Percentiles rank a stretch among this genome's conserved stretches.
Conservation (phyloP, 2,329 filamentous ascomycete species). For the Helotiales sp. region DNA sequence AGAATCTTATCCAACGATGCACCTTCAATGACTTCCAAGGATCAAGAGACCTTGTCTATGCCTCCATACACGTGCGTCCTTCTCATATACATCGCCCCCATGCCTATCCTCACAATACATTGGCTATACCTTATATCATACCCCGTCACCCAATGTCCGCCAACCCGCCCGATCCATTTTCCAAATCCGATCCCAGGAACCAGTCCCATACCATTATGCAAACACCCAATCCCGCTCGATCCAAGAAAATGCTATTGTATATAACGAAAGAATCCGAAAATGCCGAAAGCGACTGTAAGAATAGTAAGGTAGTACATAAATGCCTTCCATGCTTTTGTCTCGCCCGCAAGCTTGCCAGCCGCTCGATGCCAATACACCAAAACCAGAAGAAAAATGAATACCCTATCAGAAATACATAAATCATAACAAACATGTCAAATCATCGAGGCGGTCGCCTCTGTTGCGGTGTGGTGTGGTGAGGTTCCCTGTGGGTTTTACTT, state of each 20-base stretch:
- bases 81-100: constrained; percentile 2
- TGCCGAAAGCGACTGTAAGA: constrained; percentile 3
- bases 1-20: not conserved
- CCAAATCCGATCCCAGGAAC: not conserved
- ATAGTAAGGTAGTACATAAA: constrained; percentile 5
- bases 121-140: not conserved
- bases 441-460: constrained; percentile 1
- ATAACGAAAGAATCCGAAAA: not conserved
- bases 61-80: not conserved
- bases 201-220: not conserved
- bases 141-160: not conserved
- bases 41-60: not conserved
- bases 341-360: constrained; percentile 6
- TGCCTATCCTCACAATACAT: constrained; percentile 1
- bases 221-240: not conserved
- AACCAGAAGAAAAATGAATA: constrained; percentile 1
- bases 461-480: not conserved
- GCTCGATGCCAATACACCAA: constrained; percentile 5
- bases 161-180: not conserved
- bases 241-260: constrained; percentile 4
- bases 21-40: too few species aligned
- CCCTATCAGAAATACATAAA: constrained; percentile 15
- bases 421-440: constrained; percentile 16
- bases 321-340: not conserved
- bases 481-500: not conserved